Base-by-base conservation (phyloP, 306 rosid genomes). In the Luffa aegyptiaca region DNA sequence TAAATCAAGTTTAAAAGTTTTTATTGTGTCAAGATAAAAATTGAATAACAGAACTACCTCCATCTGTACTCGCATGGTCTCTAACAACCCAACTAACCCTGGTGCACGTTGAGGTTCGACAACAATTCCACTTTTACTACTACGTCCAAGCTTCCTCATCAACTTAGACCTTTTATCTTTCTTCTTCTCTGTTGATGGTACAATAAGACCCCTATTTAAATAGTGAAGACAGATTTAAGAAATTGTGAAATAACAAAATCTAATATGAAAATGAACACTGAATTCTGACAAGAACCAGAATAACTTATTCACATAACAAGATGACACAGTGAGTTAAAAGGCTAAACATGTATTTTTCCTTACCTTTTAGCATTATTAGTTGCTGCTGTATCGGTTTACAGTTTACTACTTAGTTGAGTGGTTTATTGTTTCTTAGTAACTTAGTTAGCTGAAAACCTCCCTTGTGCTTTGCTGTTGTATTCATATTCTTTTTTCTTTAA, bases 31-130 rank as follows among this genome's bases (percentile, higher is more conserved):
- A 37, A 51, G 68, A 33, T 31, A 36, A 13, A 26, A 65, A 42
- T 18, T 36, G 42, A 36, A 80, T 66, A 26, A 48, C 6, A 21
- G n/a, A 48, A 48, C 64, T 91, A 95, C 97, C 98, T 95, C 99
- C 97, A 95, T 89, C 82, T 95, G 99, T 81, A 93, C 93, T 76
- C 99, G 97, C 97, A 95, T 90, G 85, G 89, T 87, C 88, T 95
- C 99, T 84, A 95, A 85, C 86, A 95, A 86, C 81, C 97, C 92
- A 87, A 91, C 97, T 83, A 95, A 83, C 74, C 97, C 97, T 74
- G 97, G 87, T 79, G 91, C 86, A 88, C 71, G 91, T 78, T 90
- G 97, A 81, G 99, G 89, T 81, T 93, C 90, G 59, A 87, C 87
- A 59, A 85, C 87, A 77, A 91, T 90, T 83, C 85, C 98, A 88